Base-by-base conservation (phyloP, 257 asterid genomes). In the Ophiorrhiza pumila region DNA sequence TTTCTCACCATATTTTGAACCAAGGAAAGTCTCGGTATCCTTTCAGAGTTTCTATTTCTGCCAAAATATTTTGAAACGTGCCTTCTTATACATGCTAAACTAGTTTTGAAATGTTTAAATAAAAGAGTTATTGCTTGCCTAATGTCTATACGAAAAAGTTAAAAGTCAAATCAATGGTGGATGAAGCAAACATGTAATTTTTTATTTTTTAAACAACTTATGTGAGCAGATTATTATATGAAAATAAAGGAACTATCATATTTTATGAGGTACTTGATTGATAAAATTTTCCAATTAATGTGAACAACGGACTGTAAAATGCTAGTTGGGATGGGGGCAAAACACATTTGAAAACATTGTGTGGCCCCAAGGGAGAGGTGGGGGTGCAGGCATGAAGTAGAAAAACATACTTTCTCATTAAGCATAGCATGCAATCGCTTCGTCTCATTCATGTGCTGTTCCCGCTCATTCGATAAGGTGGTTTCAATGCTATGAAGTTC, bases 401-500 rank as follows among this genome's bases (percentile, higher is more conserved):
- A 13, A 22, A 45, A n/a, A 39, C 60, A 47, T 84, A 92, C 99
- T 97, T 92, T 95, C 74, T 92, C 99, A 72, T 80, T 85, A 77
- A 95, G 88, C 79, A 78, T 61, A 75, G 83, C 76, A 84, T 92
- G 90, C 86, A 92, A 77, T 79, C 87, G 91, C 92, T 95, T 95
- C 84, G 90, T 80, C 88, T 95, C 99, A 72, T 81, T 84, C 80
- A 95, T 64, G 80, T 92, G 90, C 68, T 79, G 43, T 76, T 90
- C 99, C 68, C 96, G 91, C 78, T 95, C 98, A 84, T 81, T 82
- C 49, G 97, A 87, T 71, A 95, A 79, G 76, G 94, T 85, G 70
- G 86, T 87, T 84, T 95, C 99, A 46, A 95, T 73, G 72, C 89
- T 90, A 81, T 92, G 99, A 79, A 95, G 97, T 81, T 95, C 99